These are phyloP conservation scores for Lachancea quebecensis DNA, from an alignment of 805 yeast species.

Conservation along the genomic window DNA sequence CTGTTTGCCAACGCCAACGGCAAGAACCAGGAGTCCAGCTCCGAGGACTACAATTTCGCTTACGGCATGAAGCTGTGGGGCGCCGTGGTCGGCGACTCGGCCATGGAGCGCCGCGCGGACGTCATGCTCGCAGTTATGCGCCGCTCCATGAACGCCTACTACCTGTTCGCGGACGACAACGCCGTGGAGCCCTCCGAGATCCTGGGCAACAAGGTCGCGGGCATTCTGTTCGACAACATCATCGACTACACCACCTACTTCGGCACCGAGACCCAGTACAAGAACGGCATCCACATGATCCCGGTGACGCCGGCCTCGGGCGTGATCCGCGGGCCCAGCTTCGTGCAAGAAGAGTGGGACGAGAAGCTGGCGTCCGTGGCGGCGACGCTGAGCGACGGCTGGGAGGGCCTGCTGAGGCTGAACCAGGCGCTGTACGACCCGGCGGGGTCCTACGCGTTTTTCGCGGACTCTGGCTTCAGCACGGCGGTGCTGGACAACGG, in stretches of 20 bases:
- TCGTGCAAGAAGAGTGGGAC: constrained; percentile 57
- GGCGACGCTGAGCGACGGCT: constrained; percentile 42
- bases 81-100: constrained; percentile 42
- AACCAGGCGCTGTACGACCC: constrained; percentile 42
- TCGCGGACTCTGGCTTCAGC: constrained; percentile 31
- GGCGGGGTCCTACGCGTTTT: constrained; percentile 36
- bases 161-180: constrained; percentile 44
- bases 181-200: constrained; percentile 44
- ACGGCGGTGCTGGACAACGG: constrained; percentile 48
- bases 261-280: constrained; percentile 53
- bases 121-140: constrained; percentile 52
- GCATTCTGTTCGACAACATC: constrained; percentile 66
- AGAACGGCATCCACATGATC: constrained; percentile 75
- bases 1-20: constrained; percentile 58
- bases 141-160: constrained; percentile 49
- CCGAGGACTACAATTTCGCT: constrained; percentile 65
- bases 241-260: constrained; percentile 68
- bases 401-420: constrained; percentile 49
- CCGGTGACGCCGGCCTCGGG: constrained; percentile 62
- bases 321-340: constrained; percentile 44
- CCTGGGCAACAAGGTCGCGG: constrained; percentile 54
- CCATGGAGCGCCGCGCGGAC: constrained; percentile 49
- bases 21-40: constrained; percentile 61
- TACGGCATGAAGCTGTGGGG: constrained; percentile 72
- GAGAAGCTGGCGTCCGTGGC: constrained; percentile 38